Percentiles rank a stretch among this genome's conserved stretches.
These are phyloP conservation scores for Papilionanthe hybrid DNA, from an alignment of 116 monocot species.

Conservation along the genomic window DNA sequence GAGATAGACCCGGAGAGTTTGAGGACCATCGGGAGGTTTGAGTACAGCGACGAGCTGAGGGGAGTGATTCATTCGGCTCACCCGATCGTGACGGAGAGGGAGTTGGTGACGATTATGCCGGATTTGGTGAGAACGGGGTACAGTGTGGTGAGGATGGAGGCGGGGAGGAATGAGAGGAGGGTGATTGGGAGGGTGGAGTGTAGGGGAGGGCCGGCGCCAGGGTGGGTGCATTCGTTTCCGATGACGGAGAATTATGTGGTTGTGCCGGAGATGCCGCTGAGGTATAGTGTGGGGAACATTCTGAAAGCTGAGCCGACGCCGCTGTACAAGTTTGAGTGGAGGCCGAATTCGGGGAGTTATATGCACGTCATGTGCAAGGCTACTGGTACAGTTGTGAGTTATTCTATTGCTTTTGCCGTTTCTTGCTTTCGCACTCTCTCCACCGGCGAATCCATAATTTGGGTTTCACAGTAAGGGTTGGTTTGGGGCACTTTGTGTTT, in stretches of 20 bases:
- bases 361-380: slow-evolving; percentile 84
- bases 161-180: slow-evolving; percentile 43
- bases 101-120: slow-evolving; percentile 76
- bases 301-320: slow-evolving; percentile 55
- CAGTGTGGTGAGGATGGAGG: slow-evolving; percentile 68
- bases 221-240: slow-evolving; percentile 63
- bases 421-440: not conserved
- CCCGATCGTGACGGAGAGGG: slow-evolving; percentile 69
- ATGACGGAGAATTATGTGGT: slow-evolving; percentile 49
- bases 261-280: slow-evolving; percentile 93
- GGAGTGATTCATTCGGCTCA: slow-evolving; percentile 91
- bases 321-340: slow-evolving; percentile 62
- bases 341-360: slow-evolving; percentile 64
- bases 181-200: slow-evolving; percentile 42
- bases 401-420: not conserved
- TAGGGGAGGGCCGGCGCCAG: slow-evolving; percentile 44
- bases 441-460: too few relatives aligned
- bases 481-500: too few relatives aligned
- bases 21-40: slow-evolving; percentile 52
- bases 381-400: slow-evolving; percentile 49
- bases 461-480: too few relatives aligned
- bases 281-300: slow-evolving; percentile 58
- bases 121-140: slow-evolving; percentile 81
- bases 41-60: slow-evolving; percentile 56
- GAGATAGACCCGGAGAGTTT: slow-evolving; percentile 41